Evolutionary conservation across 257 asterid genomes (phyloP).

Genomic region (Fraxinus excelsior): DNA sequence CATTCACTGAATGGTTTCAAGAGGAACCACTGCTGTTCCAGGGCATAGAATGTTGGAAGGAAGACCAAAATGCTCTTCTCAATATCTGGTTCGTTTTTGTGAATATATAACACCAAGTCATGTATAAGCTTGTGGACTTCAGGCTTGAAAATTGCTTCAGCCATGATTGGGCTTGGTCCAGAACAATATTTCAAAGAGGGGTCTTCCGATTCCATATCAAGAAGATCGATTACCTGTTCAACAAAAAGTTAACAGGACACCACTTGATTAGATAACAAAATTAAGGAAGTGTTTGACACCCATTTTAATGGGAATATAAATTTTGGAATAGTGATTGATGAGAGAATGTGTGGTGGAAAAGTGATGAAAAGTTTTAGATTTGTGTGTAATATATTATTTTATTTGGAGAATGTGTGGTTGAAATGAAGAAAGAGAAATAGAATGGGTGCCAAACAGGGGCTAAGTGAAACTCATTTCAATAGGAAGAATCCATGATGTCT

Average conservation of each 20-base stretch:
- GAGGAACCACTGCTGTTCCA: conserved; percentile 89
- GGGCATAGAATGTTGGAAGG: conserved; percentile 84
- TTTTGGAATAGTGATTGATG: too few relatives aligned
- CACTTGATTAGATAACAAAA: conserved; percentile 15
- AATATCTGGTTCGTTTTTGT: conserved; percentile 84
- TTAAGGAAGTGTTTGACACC: too few relatives aligned
- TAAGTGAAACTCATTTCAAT: background rate
- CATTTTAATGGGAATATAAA: too few relatives aligned
- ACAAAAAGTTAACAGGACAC: conserved; percentile 19
- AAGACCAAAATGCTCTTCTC: conserved; percentile 94
- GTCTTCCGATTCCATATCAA: conserved; percentile 56
- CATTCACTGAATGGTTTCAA: conserved; percentile 60
- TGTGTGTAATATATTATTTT: too few relatives aligned
- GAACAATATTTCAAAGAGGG: conserved; percentile 68
- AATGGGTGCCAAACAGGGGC: too few relatives aligned
- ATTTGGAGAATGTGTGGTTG: too few relatives aligned
- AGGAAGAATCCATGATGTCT: background rate
- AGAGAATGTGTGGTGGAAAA: too few relatives aligned
- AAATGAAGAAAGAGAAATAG: too few relatives aligned
- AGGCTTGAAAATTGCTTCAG: conserved; percentile 56
- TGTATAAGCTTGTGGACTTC: conserved; percentile 83
- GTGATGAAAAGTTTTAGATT: too few relatives aligned
- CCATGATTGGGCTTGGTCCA: conserved; percentile 68
- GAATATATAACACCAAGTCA: conserved; percentile 75
- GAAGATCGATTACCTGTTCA: conserved; percentile 65